Percentiles rank a stretch among this genome's conserved stretches.
phyloP scores from a whole-genome alignment of 495 filamentous ascomycete species.

The Tuber melanosporum region DNA sequence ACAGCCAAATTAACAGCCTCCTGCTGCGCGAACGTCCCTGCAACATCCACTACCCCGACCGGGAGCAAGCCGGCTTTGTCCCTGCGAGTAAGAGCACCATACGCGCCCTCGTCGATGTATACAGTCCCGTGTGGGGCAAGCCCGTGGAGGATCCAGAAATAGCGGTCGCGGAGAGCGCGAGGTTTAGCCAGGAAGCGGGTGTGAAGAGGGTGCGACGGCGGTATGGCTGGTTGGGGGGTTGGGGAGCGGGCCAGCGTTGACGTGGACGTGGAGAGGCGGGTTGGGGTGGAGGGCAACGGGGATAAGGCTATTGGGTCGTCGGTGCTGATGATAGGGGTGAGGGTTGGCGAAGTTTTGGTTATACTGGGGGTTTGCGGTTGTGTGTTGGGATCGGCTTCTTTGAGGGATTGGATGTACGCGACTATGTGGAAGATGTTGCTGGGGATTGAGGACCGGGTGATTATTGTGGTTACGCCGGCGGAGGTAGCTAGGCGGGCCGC shows the following conservation, averaged over 20 bases:
- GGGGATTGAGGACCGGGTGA: conserved; percentile 82
- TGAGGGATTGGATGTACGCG: conserved; percentile 62
- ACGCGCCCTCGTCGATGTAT: conserved; percentile 84
- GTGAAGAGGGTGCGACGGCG: conserved; percentile 59
- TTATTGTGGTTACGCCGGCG: conserved; percentile 90
- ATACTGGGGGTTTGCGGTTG: conserved; percentile 17
- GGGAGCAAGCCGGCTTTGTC: conserved; percentile 85
- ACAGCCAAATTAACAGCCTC: conserved; percentile 83
- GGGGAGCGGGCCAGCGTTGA: conserved; percentile 19
- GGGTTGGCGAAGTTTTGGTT: conserved; percentile 11
- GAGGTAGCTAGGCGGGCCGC: conserved; percentile 89
- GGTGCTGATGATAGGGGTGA: conserved; percentile 19
- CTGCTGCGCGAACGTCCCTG: conserved; percentile 81
- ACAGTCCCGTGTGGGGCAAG: conserved; percentile 85
- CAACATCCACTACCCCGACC: conserved; percentile 81
- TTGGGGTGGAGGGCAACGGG: conserved; percentile 37
- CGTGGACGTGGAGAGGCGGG: neutral
- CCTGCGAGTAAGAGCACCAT: conserved; percentile 57
- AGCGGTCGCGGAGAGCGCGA: conserved; percentile 79
- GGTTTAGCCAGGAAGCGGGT: conserved; percentile 88
- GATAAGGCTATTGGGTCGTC: conserved; percentile 43
- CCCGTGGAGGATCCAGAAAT: conserved; percentile 95
- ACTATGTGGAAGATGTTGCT: conserved; percentile 90
- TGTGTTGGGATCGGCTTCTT: conserved; percentile 19
- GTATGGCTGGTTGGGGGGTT: conserved; percentile 26